Evolutionary conservation across 768 basidiomycete species (phyloP).

Genomic region (Mrakia frigida): DNA sequence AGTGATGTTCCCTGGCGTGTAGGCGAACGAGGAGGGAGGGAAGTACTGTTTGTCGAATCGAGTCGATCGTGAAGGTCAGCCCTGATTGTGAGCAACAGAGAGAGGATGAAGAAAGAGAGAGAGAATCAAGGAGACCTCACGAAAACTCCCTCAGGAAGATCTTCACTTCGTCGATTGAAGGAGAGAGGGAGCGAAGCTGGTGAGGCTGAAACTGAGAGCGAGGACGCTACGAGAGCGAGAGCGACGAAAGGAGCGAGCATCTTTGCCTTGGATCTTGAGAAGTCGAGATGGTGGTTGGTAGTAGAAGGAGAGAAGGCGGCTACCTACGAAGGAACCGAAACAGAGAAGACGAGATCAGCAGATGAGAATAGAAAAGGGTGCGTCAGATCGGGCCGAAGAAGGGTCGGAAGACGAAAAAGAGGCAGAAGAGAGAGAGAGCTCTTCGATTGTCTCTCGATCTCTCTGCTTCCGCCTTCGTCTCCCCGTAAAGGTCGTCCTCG

Average conservation of each 20-base stretch:
- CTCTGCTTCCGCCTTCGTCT: too few species aligned
- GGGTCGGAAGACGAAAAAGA: too few species aligned
- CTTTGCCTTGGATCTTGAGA: neutral
- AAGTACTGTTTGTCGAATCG: neutral
- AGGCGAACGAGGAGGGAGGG: constrained; percentile 1
- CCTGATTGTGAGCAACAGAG: too few species aligned
- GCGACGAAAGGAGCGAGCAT: neutral
- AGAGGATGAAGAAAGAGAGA: neutral
- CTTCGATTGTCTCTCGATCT: too few species aligned
- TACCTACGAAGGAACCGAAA: too few species aligned
- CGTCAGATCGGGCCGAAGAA: too few species aligned
- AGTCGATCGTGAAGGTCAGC: neutral
- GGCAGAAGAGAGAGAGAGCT: too few species aligned
- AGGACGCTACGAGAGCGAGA: neutral
- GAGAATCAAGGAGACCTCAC: neutral
- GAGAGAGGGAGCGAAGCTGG: neutral
- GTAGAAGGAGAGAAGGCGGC: neutral
- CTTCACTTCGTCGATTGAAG: neutral
- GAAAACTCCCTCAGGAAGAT: constrained; percentile 1
- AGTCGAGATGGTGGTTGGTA: neutral
- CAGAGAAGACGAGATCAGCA: too few species aligned
- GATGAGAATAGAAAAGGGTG: too few species aligned
- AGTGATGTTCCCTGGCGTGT: constrained; percentile 5
- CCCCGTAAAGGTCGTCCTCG: too few species aligned
- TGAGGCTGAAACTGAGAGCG: neutral